Conservation (phyloP, 2,329 filamentous ascomycete genomes). For the Lachnellula willkommii region DNA sequence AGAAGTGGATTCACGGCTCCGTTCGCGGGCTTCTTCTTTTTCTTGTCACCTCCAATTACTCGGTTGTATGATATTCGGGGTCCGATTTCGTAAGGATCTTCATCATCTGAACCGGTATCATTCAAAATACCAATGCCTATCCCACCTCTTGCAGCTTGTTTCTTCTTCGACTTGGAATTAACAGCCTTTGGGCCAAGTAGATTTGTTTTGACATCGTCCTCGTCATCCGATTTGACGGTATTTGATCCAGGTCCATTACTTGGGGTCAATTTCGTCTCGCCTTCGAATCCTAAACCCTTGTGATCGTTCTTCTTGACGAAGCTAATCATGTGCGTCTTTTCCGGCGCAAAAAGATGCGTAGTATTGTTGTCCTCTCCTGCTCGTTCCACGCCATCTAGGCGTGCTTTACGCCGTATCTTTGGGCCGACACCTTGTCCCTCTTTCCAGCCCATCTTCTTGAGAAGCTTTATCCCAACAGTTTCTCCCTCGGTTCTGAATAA, state of each 20-base stretch:
- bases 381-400: constrained; percentile 52
- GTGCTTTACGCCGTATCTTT: constrained; percentile 70
- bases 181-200: constrained; percentile 14
- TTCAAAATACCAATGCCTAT: constrained; percentile 88
- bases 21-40: constrained; percentile 61
- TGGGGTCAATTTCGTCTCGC: constrained; percentile 48
- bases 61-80: constrained; percentile 85
- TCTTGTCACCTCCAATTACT: constrained; percentile 74
- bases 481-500: constrained; percentile 69
- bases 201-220: constrained; percentile 35
- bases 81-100: constrained; percentile 88
- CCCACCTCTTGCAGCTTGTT: constrained; percentile 51
- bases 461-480: constrained; percentile 78
- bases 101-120: constrained; percentile 89
- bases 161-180: constrained; percentile 41
- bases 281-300: constrained; percentile 64
- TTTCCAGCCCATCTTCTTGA: constrained; percentile 93
- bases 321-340: constrained; percentile 65
- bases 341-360: constrained; percentile 76
- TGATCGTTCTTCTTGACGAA: constrained; percentile 62
- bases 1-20: constrained; percentile 58
- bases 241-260: constrained; percentile 24
- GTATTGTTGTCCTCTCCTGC: constrained; percentile 35
- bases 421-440: constrained; percentile 90
- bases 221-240: constrained; percentile 39